Evolutionary conservation across 257 asterid species (phyloP), one percentile per base, ranked within the genome.

Genomic region (Osmanthus fragrans): DNA sequence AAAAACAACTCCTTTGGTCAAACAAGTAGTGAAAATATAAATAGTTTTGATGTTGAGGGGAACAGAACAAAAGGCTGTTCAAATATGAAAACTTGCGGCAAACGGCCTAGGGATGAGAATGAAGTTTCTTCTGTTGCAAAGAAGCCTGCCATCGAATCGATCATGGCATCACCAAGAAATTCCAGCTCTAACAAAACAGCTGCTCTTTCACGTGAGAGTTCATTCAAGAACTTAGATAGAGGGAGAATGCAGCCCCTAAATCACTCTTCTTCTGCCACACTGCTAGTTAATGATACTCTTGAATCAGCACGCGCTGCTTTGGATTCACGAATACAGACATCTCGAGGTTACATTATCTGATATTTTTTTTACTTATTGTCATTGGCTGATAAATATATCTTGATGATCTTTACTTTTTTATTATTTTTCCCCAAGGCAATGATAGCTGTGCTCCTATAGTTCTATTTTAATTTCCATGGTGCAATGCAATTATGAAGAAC

Each of bases 121-220:
- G 98, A 93, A 90, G 91, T 90, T 84, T 87, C 92, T 80, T 90
- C 94, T 70, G 76, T 71, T 21, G 85, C 80, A 40, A 93, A 93
- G 86, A 90, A 86, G 81, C 91, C 84, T 25, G 88, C 89, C 71
- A 78, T 82, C 68, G 97, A 91, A 82, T 66, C 87, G 63, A 75
- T 78, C 78, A 77, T 77, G 77, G 87, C 87, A 68, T 87, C 90
- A 6, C 88, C 96, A 63, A 89, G 84, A 83, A 71, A 79, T 70
- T 66, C 82, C 39, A 80, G 71, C 79, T 79, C 92, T 74, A 83
- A 86, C 81, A 88, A 76, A 67, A 33, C 64, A 33, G 74, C 89
- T 73, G 80, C 87, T 70, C 86, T 88, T 80, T 83, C 92, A 49
- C 93, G 90, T 67, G 95, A 88, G 79, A 82, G 78, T 82, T 91